Evolutionary conservation across 495 filamentous ascomycete species (phyloP).

Genomic region (Podospora tetraspora): DNA sequence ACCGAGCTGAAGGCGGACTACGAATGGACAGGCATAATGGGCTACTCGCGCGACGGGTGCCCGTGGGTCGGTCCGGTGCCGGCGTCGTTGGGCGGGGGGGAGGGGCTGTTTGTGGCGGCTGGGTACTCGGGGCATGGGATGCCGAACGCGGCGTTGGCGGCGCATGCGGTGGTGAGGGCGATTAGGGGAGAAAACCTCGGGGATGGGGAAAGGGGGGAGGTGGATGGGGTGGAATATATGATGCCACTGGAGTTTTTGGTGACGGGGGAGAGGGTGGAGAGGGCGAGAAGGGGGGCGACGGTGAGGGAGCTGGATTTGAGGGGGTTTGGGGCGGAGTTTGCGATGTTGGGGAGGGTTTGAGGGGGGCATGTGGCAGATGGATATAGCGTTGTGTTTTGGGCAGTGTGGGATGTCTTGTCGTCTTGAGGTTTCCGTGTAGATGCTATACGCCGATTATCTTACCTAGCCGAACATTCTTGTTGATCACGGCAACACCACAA

Average conservation of each 20-base stretch:
- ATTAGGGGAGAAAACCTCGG: conserved; percentile 12
- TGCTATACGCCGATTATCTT: too few species aligned
- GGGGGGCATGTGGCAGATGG: too few species aligned
- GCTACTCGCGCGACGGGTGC: conserved; percentile 60
- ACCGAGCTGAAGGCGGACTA: conserved; percentile 48
- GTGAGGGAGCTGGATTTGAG: conserved; percentile 4
- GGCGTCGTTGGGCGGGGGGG: conserved; percentile 34
- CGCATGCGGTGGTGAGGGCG: conserved; percentile 38
- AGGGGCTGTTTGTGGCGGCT: conserved; percentile 31
- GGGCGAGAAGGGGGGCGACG: conserved; percentile 11
- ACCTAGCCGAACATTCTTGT: not conserved
- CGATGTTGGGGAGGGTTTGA: not conserved
- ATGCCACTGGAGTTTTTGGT: conserved; percentile 45
- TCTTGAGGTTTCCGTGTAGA: too few species aligned
- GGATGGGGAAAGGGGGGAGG: conserved; percentile 6
- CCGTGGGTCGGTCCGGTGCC: conserved; percentile 65
- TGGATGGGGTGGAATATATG: conserved; percentile 14
- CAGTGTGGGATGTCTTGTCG: too few species aligned
- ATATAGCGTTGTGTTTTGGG: too few species aligned
- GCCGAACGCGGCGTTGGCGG: conserved; percentile 62
- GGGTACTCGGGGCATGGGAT: conserved; percentile 73
- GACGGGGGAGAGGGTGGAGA: conserved; percentile 36
- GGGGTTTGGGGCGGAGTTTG: not conserved
- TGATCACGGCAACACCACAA: not conserved
- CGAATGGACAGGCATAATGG: conserved; percentile 84